Base-by-base conservation (phyloP, 495 filamentous ascomycete genomes). In the Penicillium malachiteum region DNA sequence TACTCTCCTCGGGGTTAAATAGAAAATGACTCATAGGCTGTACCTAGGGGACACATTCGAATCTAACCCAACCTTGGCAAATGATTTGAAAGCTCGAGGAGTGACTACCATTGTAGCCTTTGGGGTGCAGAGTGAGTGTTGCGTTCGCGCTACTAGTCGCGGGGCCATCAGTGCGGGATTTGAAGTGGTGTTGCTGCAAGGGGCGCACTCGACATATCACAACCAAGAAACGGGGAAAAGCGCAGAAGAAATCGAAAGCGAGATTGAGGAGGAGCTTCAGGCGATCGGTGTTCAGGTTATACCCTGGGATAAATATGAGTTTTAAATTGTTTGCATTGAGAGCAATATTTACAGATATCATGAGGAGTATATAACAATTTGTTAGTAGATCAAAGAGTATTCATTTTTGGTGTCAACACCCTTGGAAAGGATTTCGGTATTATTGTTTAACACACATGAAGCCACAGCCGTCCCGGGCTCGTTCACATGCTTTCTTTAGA, bases 401-500 rank as follows among this genome's bases (percentile, higher is more conserved):
- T n/a, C n/a, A n/a, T 21, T 47, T 18, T 43, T 43, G 40, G 17
- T 43, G 7, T 21, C 12, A 43, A 43, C 21, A 26, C 21, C n/a
- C 21, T 7, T 14, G 40, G 3, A 16, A 43, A 3, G 9, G 40
- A 13, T 13, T 2, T 13, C 21, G 18, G 10, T 30, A 50, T 26
- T 43, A 32, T 41, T 66, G 88, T 65, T 92, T 96, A 21, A 96
- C 84, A 52, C 78, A 81, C 65, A 96, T 77, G 62, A 97, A 95
- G 6, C 86, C 92, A 52, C 96, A 78, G 1, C 93, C 91, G 32
- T 86, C 74, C 37, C 92, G 81, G 1, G 93, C 92, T 38, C 74
- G 73, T 54, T 78, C 75, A 54, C 85, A 84, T 0, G 91, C 92
- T 62, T 74, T 80, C 66, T 81, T 86, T 60, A 96, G 68, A 38